These are phyloP conservation scores for Fusarium praegraminearum DNA, from an alignment of 2,329 filamentous ascomycete genomes.

Conservation along the genomic window DNA sequence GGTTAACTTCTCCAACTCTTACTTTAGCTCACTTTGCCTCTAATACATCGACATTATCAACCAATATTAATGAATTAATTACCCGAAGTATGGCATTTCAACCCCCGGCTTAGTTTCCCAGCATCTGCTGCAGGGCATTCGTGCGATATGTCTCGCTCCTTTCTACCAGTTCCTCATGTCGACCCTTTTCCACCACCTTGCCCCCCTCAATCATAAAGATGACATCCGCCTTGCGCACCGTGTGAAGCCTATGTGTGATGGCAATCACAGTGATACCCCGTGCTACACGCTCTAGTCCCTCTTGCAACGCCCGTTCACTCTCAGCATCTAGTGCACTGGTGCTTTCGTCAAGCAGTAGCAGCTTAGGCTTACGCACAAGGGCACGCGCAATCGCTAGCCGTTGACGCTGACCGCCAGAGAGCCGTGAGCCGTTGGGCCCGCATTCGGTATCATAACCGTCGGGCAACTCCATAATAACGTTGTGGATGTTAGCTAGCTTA, in stretches of 20 bases:
- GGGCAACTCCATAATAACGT: constrained; percentile 71
- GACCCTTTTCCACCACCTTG: constrained; percentile 63
- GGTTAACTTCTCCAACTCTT: constrained; percentile 12
- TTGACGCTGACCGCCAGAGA: constrained; percentile 85
- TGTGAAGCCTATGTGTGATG: constrained; percentile 69
- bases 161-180: constrained; percentile 66
- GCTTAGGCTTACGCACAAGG: constrained; percentile 75
- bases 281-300: constrained; percentile 70
- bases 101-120: constrained; percentile 36
- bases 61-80: not conserved
- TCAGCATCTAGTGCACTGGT: constrained; percentile 82
- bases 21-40: not conserved
- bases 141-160: constrained; percentile 64
- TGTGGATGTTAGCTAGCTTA: constrained; percentile 76
- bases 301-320: constrained; percentile 74
- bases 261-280: constrained; percentile 68
- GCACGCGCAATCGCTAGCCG: constrained; percentile 83
- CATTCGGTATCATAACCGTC: constrained; percentile 75
- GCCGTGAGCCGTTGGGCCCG: constrained; percentile 77
- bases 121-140: constrained; percentile 65
- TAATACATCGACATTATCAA: not conserved
- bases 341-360: constrained; percentile 84
- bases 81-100: not conserved
- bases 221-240: constrained; percentile 67
- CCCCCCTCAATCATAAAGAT: constrained; percentile 69